Base-by-base conservation (phyloP, 768 basidiomycete species). In the Rubroboletus pulcherrimus region DNA sequence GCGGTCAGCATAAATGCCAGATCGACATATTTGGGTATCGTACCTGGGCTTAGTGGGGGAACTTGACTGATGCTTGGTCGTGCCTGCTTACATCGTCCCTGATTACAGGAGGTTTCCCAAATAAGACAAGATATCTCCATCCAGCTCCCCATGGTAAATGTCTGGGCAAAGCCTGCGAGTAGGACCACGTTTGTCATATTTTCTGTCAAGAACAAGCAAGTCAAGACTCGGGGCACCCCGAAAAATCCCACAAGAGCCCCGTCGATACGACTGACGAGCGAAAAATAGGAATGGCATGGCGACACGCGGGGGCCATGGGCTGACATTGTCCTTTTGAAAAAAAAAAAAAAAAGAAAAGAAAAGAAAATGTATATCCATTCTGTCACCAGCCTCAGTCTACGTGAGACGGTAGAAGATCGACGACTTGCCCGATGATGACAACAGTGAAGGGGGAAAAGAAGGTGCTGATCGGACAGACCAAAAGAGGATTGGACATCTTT, bases 31-130 rank as follows among this genome's bases (percentile, higher is more conserved):
- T 49, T 33, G 49, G 38, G 26, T 41, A 39, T 50, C 11, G 54
- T 63, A 51, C 61, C 61, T 63, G 44, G 30, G 24, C 21, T 50
- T n/a, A 37, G 51, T 30, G 17, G 50, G 41, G 41, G 41, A 50
- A 51, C 26, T 46, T 40, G 2, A 41, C 58, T 24, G 41, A 48
- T 52, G 14, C 29, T 47, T 34, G 47, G 62, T 55, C 21, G 55
- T 68, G 44, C 64, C 56, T 64, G 53, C 51, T 44, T 39, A 5
- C 33, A n/a, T 51, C 10, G 51, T 37, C 12, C 54, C 59, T 63
- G 30, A 38, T 37, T 1, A 21, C 21, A 21, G 21, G 21, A 6
- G 43, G 21, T 38, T 48, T 46, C 40, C 42, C 33, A 49, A 49
- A 53, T 8, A 11, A 37, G 47, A 40, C 15, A n/a, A 26, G 24